Evolutionary conservation across 176 grass and related monocot genomes (phyloP).

Genomic region (Rhynchospora breviuscula): DNA sequence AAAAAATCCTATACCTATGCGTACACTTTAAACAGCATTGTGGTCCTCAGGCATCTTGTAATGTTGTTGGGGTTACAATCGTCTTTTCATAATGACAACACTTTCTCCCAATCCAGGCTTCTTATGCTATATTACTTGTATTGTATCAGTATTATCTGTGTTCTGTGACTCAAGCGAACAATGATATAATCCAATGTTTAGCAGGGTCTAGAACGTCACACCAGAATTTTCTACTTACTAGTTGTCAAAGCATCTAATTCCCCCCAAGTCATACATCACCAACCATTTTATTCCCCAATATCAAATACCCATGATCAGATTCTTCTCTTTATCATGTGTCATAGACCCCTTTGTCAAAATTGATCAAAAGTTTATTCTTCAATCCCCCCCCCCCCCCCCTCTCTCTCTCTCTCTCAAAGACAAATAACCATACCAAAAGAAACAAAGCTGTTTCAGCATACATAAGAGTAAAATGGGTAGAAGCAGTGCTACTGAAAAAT

Average conservation of each 20-base stretch:
- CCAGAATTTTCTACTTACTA: constrained; percentile 13
- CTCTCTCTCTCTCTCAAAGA: not conserved
- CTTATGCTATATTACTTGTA: not conserved
- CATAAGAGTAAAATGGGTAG: constrained; percentile 43
- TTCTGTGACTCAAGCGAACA: not conserved
- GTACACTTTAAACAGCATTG: not conserved
- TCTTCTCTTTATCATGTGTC: constrained; percentile 13
- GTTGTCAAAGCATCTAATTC: constrained; percentile 25
- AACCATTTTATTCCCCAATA: constrained; percentile 28
- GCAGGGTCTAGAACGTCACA: not conserved
- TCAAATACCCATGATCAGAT: constrained; percentile 12
- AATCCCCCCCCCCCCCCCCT: not conserved
- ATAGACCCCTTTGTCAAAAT: constrained; percentile 13
- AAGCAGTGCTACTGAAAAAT: constrained; percentile 55
- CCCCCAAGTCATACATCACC: not conserved
- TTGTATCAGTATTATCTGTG: not conserved
- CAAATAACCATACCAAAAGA: not conserved
- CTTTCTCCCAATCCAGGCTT: not conserved
- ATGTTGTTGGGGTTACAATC: not conserved
- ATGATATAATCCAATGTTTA: not conserved
- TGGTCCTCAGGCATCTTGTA: not conserved
- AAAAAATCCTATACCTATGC: too few species aligned
- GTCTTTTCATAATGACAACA: not conserved
- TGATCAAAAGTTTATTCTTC: not conserved
- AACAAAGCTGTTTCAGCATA: not conserved